Evolutionary conservation across 2,329 filamentous ascomycete genomes (phyloP).

Genomic region (Ambrosiella beaveri): DNA sequence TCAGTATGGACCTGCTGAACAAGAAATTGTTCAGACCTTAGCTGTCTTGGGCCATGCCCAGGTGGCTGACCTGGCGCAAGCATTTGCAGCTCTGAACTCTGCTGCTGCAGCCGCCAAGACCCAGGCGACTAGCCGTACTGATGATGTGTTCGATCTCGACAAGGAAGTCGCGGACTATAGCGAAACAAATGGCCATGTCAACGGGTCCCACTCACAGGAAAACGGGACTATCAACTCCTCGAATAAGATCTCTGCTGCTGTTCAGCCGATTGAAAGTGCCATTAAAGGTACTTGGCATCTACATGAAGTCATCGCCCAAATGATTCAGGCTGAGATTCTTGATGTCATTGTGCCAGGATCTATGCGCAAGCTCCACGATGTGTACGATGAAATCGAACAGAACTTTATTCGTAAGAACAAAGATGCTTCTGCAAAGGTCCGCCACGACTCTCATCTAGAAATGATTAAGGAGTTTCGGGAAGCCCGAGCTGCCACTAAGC

Average conservation of each 20-base stretch:
- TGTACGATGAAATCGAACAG: conserved; percentile 43
- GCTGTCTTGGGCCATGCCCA: conserved; percentile 62
- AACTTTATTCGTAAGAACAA: conserved; percentile 35
- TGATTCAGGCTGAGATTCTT: conserved; percentile 50
- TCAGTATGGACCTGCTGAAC: conserved; percentile 57
- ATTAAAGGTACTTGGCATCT: conserved; percentile 31
- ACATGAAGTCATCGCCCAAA: conserved; percentile 32
- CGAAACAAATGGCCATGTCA: conserved; percentile 20
- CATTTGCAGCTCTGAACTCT: conserved; percentile 30
- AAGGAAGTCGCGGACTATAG: conserved; percentile 16
- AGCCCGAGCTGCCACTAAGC: conserved; percentile 34
- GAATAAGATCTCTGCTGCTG: not conserved
- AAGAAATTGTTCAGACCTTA: conserved; percentile 56
- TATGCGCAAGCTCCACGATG: conserved; percentile 44
- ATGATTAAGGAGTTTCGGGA: conserved; percentile 36
- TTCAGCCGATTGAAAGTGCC: conserved; percentile 14
- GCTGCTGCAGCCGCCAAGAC: conserved; percentile 14
- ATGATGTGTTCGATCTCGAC: conserved; percentile 10
- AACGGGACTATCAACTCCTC: conserved; percentile 17
- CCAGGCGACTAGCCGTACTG: conserved; percentile 11
- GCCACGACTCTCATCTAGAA: conserved; percentile 40
- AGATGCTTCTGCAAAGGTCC: conserved; percentile 40
- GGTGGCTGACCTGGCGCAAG: conserved; percentile 50
- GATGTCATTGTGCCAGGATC: conserved; percentile 41
- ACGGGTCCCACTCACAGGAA: not conserved